Evolutionary conservation across 495 filamentous ascomycete genomes (phyloP), one percentile per base, ranked within the genome.

Genomic region (Beverwykella pulmonaria): DNA sequence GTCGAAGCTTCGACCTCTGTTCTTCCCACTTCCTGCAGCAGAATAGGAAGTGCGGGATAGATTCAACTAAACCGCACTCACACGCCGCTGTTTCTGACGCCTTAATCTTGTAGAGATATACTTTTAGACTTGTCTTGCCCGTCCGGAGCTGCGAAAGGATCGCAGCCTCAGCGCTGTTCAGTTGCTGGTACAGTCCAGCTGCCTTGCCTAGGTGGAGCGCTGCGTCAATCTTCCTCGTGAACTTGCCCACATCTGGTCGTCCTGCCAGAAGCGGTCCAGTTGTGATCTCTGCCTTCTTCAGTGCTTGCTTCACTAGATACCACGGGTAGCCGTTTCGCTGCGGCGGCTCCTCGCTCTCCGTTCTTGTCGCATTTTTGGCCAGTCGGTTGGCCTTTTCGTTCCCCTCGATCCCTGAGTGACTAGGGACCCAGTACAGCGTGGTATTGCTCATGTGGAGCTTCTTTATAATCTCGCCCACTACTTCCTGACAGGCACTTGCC

Each of bases 201-300:
- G 63, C 29, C 67, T 58, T 61, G 61, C 67, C 62, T 39, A 66
- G 56, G 36, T 70, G 57, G n/a, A 70, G 47, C 57, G 67, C 67
- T 58, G 62, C 56, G 36, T 70, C 56, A 52, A 66, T 66, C 58
- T 61, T 70, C 61, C 48, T 65, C 41, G 65, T 68, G 49, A 68
- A 68, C 58, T 54, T 65, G 54, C 67, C 67, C 30, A 39, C 56
- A 7, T 65, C 56, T 23, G 48, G 1, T 25, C 41, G 6, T 50
- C 46, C 25, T 14, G n/a, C 1, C 47, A 46, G 27, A 53, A 48
- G 27, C n/a, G 27, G 46, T 41, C 59, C 36, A 20, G 59, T 20
- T 53, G 47, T 36, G 7, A 50, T 63, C 5, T 52, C 57, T 30
- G 54, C 59, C 26, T 53, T 63, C 32, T 68, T 63, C 47, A 68